phyloP scores from a whole-genome alignment of 805 yeast genomes.

The Yamadazyma olivae region DNA sequence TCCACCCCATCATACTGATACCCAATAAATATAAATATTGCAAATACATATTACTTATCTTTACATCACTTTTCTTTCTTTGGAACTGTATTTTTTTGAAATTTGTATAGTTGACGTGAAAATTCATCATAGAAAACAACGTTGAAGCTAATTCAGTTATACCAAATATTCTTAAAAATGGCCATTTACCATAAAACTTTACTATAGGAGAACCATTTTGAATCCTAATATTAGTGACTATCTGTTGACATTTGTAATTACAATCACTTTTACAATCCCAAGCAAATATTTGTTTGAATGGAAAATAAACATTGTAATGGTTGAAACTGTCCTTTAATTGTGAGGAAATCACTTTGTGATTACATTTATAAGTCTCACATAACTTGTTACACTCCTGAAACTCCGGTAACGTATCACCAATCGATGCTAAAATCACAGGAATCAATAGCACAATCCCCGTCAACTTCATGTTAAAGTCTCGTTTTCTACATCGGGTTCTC shows the following conservation, averaged over 20 bases:
- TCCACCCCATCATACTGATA: slow-evolving; percentile 35
- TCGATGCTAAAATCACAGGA: slow-evolving; percentile 3
- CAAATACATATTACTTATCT: slow-evolving; percentile 18
- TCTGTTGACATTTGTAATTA: slow-evolving; percentile 38
- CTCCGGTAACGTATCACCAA: slow-evolving; percentile 32
- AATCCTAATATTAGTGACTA: slow-evolving; percentile 22
- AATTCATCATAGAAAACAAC: slow-evolving; percentile 33
- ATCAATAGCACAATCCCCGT: neutral
- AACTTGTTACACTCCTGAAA: slow-evolving; percentile 21
- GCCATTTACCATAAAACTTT: slow-evolving; percentile 46
- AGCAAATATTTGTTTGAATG: slow-evolving; percentile 17
- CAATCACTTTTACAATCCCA: slow-evolving; percentile 40
- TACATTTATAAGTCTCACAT: slow-evolving; percentile 20
- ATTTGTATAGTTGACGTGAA: slow-evolving; percentile 30
- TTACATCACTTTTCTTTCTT: slow-evolving; percentile 17
- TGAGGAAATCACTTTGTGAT: slow-evolving; percentile 9
- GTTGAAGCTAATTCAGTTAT: slow-evolving; percentile 34
- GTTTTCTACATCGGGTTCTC: too few relatives aligned
- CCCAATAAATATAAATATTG: slow-evolving; percentile 29
- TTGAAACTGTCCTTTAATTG: slow-evolving; percentile 12
- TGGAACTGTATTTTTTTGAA: slow-evolving; percentile 24
- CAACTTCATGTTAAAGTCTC: neutral
- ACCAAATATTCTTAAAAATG: slow-evolving; percentile 34
- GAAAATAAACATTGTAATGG: slow-evolving; percentile 12
- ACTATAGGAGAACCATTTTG: slow-evolving; percentile 23